Evolutionary conservation across 371 early-diverging fungal genomes (phyloP).

Genomic region (Mortierella sp.): DNA sequence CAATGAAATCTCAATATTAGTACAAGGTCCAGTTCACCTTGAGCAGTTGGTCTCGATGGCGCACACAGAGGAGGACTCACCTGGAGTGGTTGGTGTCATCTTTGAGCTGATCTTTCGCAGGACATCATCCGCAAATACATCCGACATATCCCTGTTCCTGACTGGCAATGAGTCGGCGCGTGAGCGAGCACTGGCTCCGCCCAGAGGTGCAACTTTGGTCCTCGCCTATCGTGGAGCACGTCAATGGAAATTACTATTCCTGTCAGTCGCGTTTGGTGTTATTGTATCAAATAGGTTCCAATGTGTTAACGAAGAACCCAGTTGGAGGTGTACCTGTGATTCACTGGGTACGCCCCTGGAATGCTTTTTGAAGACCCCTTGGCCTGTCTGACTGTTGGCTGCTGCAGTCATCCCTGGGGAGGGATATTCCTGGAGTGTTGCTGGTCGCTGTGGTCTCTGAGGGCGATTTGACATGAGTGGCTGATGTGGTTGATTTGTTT

Average conservation of each 20-base stretch:
- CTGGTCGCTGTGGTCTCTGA: slow-evolving; percentile 31
- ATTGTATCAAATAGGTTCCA: too few relatives aligned
- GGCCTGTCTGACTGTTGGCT: not conserved
- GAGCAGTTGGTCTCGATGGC: not conserved
- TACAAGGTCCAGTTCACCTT: not conserved
- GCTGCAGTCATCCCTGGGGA: slow-evolving; percentile 8
- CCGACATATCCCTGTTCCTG: slow-evolving; percentile 31
- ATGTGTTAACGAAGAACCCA: too few relatives aligned
- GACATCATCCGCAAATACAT: slow-evolving; percentile 32
- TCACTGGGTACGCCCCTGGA: slow-evolving; percentile 34
- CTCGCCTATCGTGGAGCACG: not conserved
- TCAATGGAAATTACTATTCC: not conserved
- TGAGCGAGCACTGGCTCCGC: slow-evolving; percentile 9
- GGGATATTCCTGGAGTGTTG: slow-evolving; percentile 18
- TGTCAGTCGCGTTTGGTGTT: not conserved
- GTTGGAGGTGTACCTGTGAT: slow-evolving; percentile 24
- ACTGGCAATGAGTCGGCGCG: slow-evolving; percentile 46
- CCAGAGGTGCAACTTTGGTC: not conserved
- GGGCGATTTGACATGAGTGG: slow-evolving; percentile 29
- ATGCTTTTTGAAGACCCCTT: slow-evolving; percentile 17
- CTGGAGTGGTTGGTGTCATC: slow-evolving; percentile 20
- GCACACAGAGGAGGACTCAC: not conserved
- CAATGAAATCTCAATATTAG: not conserved
- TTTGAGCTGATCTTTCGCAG: slow-evolving; percentile 39
- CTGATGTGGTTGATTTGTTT: not conserved